phyloP scores from a whole-genome alignment of 495 filamentous ascomycete species.

The Daldinia loculata region DNA sequence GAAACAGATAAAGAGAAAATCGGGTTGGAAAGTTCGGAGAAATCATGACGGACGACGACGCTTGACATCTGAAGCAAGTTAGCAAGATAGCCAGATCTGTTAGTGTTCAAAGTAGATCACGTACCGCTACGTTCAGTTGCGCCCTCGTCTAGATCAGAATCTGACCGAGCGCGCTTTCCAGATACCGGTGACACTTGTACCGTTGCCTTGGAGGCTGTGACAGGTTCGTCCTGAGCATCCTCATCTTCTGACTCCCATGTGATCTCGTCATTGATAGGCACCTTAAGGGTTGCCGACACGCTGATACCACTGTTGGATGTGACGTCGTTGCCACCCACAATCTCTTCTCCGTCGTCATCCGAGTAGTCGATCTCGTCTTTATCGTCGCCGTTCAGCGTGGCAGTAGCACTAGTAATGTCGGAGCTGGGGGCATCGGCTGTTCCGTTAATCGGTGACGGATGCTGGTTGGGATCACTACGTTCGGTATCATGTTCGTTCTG shows the following conservation, averaged over 20 bases:
- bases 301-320: constrained; percentile 17
- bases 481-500: constrained; percentile 17
- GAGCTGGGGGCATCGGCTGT: constrained; percentile 30
- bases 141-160: constrained; percentile 34
- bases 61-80: constrained; percentile 56
- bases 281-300: constrained; percentile 12
- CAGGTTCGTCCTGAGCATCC: constrained; percentile 44
- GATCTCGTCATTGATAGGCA: constrained; percentile 51
- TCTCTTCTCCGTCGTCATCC: constrained; percentile 46
- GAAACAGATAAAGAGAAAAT: constrained; percentile 20
- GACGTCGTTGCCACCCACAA: constrained; percentile 17
- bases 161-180: constrained; percentile 40
- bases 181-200: constrained; percentile 48
- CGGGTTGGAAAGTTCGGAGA: constrained; percentile 5
- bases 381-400: constrained; percentile 52
- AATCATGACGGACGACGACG: constrained; percentile 58
- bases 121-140: constrained; percentile 53
- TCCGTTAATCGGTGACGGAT: constrained; percentile 18
- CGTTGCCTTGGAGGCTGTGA: constrained; percentile 29
- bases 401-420: constrained; percentile 51
- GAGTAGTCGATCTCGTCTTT: constrained; percentile 60
- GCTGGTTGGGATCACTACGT: constrained; percentile 18
- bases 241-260: constrained; percentile 56
- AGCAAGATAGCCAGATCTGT: constrained; percentile 26
- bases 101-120: constrained; percentile 8